phyloP scores from a whole-genome alignment of 176 grass and related monocot genomes.

The Bolboschoenus planiculmis region DNA sequence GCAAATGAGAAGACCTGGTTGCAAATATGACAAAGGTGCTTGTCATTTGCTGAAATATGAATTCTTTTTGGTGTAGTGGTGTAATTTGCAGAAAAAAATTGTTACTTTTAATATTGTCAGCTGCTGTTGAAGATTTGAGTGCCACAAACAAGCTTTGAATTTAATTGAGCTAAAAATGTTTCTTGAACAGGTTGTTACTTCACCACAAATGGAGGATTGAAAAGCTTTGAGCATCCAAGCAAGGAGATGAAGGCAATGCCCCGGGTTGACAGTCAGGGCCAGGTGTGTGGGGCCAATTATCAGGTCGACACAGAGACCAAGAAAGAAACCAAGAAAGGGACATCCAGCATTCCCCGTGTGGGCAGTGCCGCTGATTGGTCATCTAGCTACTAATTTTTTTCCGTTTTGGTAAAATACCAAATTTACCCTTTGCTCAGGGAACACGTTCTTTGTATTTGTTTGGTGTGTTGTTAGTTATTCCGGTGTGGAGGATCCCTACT shows the following conservation, averaged over 20 bases:
- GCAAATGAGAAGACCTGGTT: not conserved
- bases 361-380: conserved; percentile 80
- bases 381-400: conserved; percentile 35
- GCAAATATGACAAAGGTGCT: not conserved
- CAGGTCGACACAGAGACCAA: conserved; percentile 75
- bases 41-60: not conserved
- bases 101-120: not conserved
- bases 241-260: conserved; percentile 82
- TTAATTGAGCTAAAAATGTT: not conserved
- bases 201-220: conserved; percentile 72
- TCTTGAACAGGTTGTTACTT: conserved; percentile 74
- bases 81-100: not conserved
- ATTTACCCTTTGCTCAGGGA: not conserved
- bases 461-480: not conserved
- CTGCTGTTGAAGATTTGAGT: not conserved
- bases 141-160: not conserved
- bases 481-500: not conserved
- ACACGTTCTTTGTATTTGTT: not conserved
- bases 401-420: not conserved
- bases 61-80: not conserved
- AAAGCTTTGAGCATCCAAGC: conserved; percentile 80
- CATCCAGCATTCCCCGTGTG: conserved; percentile 49
- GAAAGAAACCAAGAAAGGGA: conserved; percentile 44
- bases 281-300: conserved; percentile 75
- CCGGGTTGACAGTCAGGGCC: conserved; percentile 71